Evolutionary conservation across 768 basidiomycete species (phyloP).

Genomic region (Agrocybe praecox): DNA sequence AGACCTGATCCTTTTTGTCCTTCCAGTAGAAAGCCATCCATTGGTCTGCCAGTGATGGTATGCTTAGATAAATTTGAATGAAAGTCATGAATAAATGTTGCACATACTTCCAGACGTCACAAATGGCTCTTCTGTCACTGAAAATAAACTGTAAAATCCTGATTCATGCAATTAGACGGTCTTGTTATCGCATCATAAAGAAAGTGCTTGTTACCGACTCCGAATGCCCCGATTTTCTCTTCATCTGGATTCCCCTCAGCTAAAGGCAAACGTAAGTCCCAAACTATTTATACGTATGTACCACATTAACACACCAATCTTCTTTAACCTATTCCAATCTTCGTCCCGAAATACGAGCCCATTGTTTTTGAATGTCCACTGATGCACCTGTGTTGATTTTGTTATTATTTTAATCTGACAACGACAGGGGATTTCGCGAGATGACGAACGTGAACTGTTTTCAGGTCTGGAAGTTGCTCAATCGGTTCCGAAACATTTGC

Average conservation of each 20-base stretch:
- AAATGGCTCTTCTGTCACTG: slow-evolving; percentile 81
- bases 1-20: slow-evolving; percentile 85
- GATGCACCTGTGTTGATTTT: slow-evolving; percentile 52
- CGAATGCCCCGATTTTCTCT: slow-evolving; percentile 94
- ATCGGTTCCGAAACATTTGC: not conserved
- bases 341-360: slow-evolving; percentile 81
- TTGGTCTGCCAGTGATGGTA: no score
- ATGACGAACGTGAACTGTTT: slow-evolving; percentile 56
- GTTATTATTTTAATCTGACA: not conserved
- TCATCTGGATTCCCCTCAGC: slow-evolving; percentile 95
- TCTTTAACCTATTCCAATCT: slow-evolving; percentile 89
- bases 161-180: not conserved
- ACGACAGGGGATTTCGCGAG: not conserved
- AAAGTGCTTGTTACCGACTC: slow-evolving; percentile 57
- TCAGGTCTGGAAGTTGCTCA: slow-evolving; percentile 57
- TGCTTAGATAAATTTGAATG: no score
- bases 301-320: slow-evolving; percentile 61
- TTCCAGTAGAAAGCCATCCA: slow-evolving; percentile 99
- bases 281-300: not conserved
- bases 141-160: slow-evolving; percentile 74
- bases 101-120: slow-evolving; percentile 76
- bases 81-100: no score
- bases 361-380: slow-evolving; percentile 89
- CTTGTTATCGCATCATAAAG: not conserved
- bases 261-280: slow-evolving; percentile 20